A percentile compares a stretch with the other conserved stretches of the same genome.
Conservation (phyloP, 2,329 filamentous ascomycete species). For the Ascocoryne sarcoides region DNA sequence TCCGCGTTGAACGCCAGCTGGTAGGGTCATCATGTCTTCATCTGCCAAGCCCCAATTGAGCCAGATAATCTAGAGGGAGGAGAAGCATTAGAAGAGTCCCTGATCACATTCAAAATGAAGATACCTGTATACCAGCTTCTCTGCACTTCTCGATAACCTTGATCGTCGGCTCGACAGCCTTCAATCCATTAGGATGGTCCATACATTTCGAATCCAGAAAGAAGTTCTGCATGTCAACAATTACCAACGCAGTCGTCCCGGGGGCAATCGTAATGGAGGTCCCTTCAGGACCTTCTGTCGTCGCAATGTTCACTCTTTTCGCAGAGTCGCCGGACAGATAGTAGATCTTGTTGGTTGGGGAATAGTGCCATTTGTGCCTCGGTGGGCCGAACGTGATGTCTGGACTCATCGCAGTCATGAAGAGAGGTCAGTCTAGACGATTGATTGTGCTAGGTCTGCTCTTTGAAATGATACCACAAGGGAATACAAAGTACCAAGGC, state of each 20-base stretch:
- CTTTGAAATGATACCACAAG: no score
- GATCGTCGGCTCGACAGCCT: slow-evolving; percentile 33
- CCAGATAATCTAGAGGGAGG: slow-evolving; percentile 42
- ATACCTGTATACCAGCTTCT: slow-evolving; percentile 38
- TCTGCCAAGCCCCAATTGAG: slow-evolving; percentile 50
- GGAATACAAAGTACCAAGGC: no score
- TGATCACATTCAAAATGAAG: no score
- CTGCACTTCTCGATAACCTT: slow-evolving; percentile 38
- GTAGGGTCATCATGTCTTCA: slow-evolving; percentile 40
- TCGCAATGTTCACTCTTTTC: slow-evolving; percentile 18
- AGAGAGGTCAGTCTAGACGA: no score
- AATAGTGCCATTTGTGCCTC: slow-evolving; percentile 15
- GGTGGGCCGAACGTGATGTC: slow-evolving; percentile 14
- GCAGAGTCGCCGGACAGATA: slow-evolving; percentile 11
- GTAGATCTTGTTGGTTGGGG: slow-evolving; percentile 12
- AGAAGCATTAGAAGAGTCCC: no score
- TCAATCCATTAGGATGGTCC: slow-evolving; percentile 34
- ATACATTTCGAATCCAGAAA: slow-evolving; percentile 37
- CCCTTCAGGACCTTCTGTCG: slow-evolving; percentile 24
- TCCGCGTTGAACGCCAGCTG: slow-evolving; percentile 38
- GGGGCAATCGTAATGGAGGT: slow-evolving; percentile 34
- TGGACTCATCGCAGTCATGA: slow-evolving; percentile 7
- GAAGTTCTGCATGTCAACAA: slow-evolving; percentile 47
- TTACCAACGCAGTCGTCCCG: slow-evolving; percentile 36
- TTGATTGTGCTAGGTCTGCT: no score